These are phyloP conservation scores for Cryptosporidium canis DNA, from an alignment of 169 alveolate species.

Conservation along the genomic window DNA sequence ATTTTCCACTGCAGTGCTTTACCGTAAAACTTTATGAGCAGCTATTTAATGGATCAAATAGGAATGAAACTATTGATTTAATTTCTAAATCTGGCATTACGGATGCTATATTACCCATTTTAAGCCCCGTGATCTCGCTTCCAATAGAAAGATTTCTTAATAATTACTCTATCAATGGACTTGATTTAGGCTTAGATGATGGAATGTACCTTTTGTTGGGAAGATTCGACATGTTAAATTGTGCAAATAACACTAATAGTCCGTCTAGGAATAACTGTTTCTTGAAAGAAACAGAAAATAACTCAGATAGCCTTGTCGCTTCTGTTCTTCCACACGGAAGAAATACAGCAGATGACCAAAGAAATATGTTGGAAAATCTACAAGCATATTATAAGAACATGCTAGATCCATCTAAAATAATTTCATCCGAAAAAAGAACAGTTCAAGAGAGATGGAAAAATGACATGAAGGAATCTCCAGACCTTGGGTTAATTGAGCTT, in stretches of 20 bases:
- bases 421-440: not conserved
- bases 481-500: not conserved
- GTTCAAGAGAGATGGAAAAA: conserved; percentile 40
- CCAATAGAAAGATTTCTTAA: conserved; percentile 21
- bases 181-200: not conserved
- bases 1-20: conserved; percentile 42
- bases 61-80: not conserved
- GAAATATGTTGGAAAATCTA: conserved; percentile 54
- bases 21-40: conserved; percentile 18
- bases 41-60: not conserved
- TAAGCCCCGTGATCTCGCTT: conserved; percentile 34
- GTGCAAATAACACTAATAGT: not conserved
- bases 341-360: conserved; percentile 70
- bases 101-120: not conserved
- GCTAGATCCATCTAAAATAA: conserved; percentile 22
- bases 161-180: not conserved
- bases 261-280: not conserved
- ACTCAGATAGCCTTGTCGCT: conserved; percentile 17
- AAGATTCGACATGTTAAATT: conserved; percentile 30
- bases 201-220: conserved; percentile 11
- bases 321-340: conserved; percentile 72
- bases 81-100: not conserved
- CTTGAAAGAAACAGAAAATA: not conserved
- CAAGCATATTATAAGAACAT: conserved; percentile 48
- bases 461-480: conserved; percentile 15